Evolutionary conservation across 164 flowering plant species (phyloP), one percentile per base, ranked within the genome.

Genomic region (Stephania yunnanensis): DNA sequence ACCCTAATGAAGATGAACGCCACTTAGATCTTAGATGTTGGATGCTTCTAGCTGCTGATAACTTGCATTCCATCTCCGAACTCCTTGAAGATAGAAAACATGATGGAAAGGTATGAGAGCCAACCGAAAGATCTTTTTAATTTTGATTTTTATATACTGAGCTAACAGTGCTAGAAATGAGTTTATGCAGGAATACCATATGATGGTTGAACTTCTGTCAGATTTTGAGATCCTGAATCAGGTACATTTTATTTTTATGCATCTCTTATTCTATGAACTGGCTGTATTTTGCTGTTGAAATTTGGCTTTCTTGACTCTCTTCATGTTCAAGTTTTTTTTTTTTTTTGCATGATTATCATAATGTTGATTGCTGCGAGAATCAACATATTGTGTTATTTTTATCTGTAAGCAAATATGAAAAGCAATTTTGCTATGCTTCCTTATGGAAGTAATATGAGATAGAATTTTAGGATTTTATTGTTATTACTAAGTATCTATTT

Each of bases 11-110:
- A 68, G 95, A 93, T 74, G 99, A 95, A 80, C 94, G 90, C n/a
- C 99, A 93, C 82, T 70, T 93, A 85, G 99, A 95, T 82, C 93
- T 95, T 71, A 91, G 97, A 84, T 91, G 99, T 81, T 95, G 98
- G 99, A 93, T 95, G 97, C 87, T 85, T 77, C 95, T 92, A 80
- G 99, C 98, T 20, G 92, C 97, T 76, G 89, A 92, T 81, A 87
- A 89, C 82, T 81, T 95, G 92, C 82, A 88, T 80, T 88, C 94
- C 76, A 93, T 93, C 70, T 44, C 83, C 46, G 83, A 84, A 72
- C 80, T 92, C 75, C 73, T 87, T 61, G 83, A 64, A 68, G 83
- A 82, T 74, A 83, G 79, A 69, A 82, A 77, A 72, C 81, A 70
- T 69, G 15, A 61, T 22, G 83, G 78, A 50, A 86, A 86, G 97